Evolutionary conservation across 768 basidiomycete species (phyloP).

Genomic region (Boletus sensibilis): DNA sequence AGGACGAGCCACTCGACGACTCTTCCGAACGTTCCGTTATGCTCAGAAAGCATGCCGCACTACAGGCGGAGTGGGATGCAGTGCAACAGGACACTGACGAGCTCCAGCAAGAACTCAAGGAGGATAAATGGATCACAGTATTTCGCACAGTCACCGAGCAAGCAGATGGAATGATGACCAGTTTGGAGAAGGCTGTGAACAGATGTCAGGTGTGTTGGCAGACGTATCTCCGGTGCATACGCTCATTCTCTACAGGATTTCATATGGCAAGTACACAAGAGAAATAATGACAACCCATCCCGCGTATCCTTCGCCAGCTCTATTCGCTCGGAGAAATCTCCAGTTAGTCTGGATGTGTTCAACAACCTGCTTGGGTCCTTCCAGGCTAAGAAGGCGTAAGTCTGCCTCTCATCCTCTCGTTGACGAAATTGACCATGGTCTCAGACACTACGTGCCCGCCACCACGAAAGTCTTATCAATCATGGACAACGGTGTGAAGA

Average conservation of each 20-base stretch:
- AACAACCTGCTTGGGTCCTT: constrained; percentile 69
- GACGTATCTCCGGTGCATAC: not conserved
- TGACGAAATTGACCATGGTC: constrained; percentile 11
- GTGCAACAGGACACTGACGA: constrained; percentile 79
- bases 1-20: constrained; percentile 49
- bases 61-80: constrained; percentile 77
- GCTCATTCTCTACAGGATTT: constrained; percentile 57
- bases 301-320: constrained; percentile 44
- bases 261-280: constrained; percentile 76
- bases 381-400: constrained; percentile 85
- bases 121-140: constrained; percentile 95
- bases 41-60: constrained; percentile 69
- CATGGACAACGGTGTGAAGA: constrained; percentile 90
- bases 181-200: constrained; percentile 88
- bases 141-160: constrained; percentile 93
- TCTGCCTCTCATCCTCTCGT: constrained; percentile 15
- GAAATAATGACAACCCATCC: constrained; percentile 46
- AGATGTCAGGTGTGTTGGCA: constrained; percentile 72
- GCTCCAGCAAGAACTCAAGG: constrained; percentile 88
- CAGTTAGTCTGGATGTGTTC: constrained; percentile 61
- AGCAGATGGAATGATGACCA: constrained; percentile 97
- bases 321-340: constrained; percentile 49
- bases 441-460: constrained; percentile 92
- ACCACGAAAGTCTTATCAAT: constrained; percentile 90
- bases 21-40: constrained; percentile 42